These are phyloP conservation scores for Mrakia gelida DNA, from an alignment of 768 basidiomycete species.

Conservation along the genomic window DNA sequence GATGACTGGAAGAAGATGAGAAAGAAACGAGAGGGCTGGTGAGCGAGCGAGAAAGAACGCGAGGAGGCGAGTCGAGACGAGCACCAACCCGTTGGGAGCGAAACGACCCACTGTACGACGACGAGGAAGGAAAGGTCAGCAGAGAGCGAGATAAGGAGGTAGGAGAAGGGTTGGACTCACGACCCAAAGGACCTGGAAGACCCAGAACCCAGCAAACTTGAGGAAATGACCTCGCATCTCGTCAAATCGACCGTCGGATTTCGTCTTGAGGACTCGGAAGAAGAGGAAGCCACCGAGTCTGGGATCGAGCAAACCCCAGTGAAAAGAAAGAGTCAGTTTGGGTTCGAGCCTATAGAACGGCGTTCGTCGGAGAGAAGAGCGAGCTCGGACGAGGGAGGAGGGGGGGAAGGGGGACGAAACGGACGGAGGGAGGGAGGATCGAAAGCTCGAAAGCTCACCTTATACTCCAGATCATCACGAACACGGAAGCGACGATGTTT, in stretches of 20 bases:
- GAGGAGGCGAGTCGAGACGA: neutral
- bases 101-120: conserved; percentile 52
- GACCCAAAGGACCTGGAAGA: conserved; percentile 51
- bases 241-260: conserved; percentile 64
- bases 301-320: neutral
- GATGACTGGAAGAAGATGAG: conserved; percentile 48
- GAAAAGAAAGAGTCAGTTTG: too few species aligned
- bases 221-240: conserved; percentile 57
- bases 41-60: neutral
- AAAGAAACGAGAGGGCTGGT: neutral
- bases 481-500: conserved; percentile 53
- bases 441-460: conserved; percentile 47
- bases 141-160: too few species aligned
- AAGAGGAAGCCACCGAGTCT: conserved; percentile 56
- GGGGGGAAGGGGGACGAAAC: too few species aligned
- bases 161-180: too few species aligned
- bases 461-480: conserved; percentile 66
- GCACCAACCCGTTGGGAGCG: conserved; percentile 49
- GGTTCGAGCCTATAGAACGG: too few species aligned
- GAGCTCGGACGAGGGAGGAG: too few species aligned
- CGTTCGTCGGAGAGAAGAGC: too few species aligned
- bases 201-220: conserved; percentile 62
- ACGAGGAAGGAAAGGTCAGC: too few species aligned
- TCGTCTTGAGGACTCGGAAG: conserved; percentile 64
- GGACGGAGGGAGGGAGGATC: neutral